phyloP scores from a whole-genome alignment of 805 yeast genomes.

The Ogataea neopini region DNA sequence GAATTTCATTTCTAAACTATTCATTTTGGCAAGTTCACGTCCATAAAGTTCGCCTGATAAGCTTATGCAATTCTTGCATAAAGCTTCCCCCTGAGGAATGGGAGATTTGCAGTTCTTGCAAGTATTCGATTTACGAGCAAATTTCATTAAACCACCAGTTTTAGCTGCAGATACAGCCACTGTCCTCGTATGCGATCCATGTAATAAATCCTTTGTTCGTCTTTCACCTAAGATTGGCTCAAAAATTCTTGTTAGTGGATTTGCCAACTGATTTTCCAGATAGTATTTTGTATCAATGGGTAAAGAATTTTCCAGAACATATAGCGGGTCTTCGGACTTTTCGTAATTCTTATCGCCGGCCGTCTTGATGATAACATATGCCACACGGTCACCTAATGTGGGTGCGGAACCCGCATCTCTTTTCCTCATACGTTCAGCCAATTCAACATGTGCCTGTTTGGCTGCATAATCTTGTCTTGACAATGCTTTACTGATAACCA shows the following conservation, averaged over 20 bases:
- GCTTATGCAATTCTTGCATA: constrained; percentile 76
- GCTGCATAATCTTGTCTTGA: constrained; percentile 90
- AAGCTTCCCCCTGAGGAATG: constrained; percentile 47
- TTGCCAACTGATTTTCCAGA: constrained; percentile 86
- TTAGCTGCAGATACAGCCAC: constrained; percentile 73
- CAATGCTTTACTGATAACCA: constrained; percentile 91
- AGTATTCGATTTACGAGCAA: constrained; percentile 83
- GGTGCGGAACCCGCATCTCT: constrained; percentile 99
- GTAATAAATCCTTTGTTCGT: constrained; percentile 74
- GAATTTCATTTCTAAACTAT: constrained; percentile 77
- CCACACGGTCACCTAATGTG: constrained; percentile 95
- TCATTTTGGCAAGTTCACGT: constrained; percentile 77
- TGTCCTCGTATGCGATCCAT: constrained; percentile 82
- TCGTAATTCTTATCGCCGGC: constrained; percentile 88
- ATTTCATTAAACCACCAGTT: constrained; percentile 82
- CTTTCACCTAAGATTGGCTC: constrained; percentile 92
- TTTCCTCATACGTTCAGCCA: constrained; percentile 93
- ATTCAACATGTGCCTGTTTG: constrained; percentile 95
- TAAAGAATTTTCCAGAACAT: constrained; percentile 85
- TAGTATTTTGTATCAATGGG: constrained; percentile 95
- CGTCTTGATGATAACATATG: constrained; percentile 86
- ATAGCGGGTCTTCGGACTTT: constrained; percentile 95
- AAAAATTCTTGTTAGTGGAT: constrained; percentile 90
- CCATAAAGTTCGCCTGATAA: constrained; percentile 79
- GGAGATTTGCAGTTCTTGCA: constrained; percentile 91